Evolutionary conservation across 208 protist genomes (phyloP), one percentile per base, ranked within the genome.

Genomic region (Kentomonas sorsogonicus): DNA sequence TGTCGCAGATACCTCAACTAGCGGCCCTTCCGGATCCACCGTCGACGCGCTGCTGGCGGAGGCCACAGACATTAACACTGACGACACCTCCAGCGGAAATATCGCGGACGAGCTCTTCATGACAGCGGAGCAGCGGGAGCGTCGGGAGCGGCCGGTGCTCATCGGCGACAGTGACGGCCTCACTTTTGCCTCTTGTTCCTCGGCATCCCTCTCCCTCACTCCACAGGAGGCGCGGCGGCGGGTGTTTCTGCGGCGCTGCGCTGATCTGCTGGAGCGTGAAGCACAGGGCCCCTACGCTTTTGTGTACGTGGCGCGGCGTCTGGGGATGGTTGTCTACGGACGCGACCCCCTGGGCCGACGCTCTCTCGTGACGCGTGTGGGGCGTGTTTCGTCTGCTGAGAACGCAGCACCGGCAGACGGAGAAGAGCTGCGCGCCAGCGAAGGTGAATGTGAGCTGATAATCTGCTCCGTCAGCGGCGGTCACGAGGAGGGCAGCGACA

Each of bases 301-400:
- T 60, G 68, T 93, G 39, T 93, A 86, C 57, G 79, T 85, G 50
- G 78, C 83, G 2, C 56, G 57, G 13, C 75, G 53, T 26, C 72
- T 93, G 59, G 50, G 66, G n/a, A 39, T 87, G 11, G 71, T 85
- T 31, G 71, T 92, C 25, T 95, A 91, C 65, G 93, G 91, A 0
- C 84, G 93, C 13, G 93, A 97, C 47, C 81, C 77, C 18, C 60
- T 97, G 6, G 93, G 93, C 13, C 70, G 91, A 3, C 82, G 90
- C 30, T 93, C 83, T 10, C 81, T 97, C 36, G 69, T 94, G 27
- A 70, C 71, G 23, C 84, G 87, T 62, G 56, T 81, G 13, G 27
- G 39, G 27, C 20, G 34, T 39, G 48, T 3, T 2, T 18, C 39
- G 2, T 26, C 18, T 29, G n/a, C 55, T 4, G 48, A 30, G 27